These are phyloP conservation scores for Verticillium tricorpus DNA, from an alignment of 2,329 filamentous ascomycete genomes.

Conservation along the genomic window DNA sequence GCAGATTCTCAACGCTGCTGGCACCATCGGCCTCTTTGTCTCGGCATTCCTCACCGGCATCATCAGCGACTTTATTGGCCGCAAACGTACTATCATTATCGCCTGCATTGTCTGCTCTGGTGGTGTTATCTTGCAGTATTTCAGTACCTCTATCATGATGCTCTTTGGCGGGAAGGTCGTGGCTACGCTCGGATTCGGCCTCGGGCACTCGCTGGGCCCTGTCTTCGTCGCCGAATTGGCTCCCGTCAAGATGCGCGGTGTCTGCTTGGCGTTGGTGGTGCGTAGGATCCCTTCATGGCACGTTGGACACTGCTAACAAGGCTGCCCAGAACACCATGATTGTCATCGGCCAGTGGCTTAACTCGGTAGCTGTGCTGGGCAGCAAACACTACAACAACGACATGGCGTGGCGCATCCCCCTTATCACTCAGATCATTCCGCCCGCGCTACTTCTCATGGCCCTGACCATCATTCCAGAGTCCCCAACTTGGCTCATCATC, in stretches of 20 bases:
- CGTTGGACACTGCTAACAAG: neutral
- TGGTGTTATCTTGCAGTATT: conserved; percentile 21
- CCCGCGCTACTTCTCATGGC: conserved; percentile 17
- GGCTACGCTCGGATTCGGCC: conserved; percentile 22
- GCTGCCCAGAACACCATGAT: conserved; percentile 23
- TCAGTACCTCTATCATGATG: conserved; percentile 15
- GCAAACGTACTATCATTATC: conserved; percentile 19
- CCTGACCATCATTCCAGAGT: conserved; percentile 16
- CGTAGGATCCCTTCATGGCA: neutral
- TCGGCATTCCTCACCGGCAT: conserved; percentile 22
- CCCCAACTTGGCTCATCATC: conserved; percentile 16
- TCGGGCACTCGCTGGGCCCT: conserved; percentile 24
- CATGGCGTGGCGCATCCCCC: conserved; percentile 21
- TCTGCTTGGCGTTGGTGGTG: conserved; percentile 22
- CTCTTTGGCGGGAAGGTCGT: conserved; percentile 24
- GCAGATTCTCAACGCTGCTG: conserved; percentile 23
- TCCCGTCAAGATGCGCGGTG: conserved; percentile 22
- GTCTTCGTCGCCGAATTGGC: conserved; percentile 27
- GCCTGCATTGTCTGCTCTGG: conserved; percentile 17
- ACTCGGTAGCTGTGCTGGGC: conserved; percentile 19
- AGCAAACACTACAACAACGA: conserved; percentile 16
- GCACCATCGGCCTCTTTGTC: conserved; percentile 22
- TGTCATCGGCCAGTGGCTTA: conserved; percentile 22
- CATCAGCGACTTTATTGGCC: conserved; percentile 20
- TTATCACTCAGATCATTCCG: conserved; percentile 23